phyloP scores from a whole-genome alignment of 2,329 filamentous ascomycete genomes.

The Cytospora schulzeri region DNA sequence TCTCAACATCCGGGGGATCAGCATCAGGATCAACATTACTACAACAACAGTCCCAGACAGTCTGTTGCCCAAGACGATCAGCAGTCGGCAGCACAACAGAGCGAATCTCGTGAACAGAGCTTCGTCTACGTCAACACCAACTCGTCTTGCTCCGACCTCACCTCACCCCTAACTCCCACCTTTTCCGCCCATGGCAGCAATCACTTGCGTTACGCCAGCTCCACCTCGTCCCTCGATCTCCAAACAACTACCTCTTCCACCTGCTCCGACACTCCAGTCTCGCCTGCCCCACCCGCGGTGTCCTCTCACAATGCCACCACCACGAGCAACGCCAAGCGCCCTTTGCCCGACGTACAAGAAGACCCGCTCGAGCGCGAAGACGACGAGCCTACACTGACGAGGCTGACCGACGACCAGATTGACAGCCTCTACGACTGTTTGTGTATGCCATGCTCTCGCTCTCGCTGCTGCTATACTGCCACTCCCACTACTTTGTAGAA shows the following conservation, averaged over 20 bases:
- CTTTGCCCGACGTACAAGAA: constrained; percentile 81
- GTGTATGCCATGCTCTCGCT: constrained; percentile 62
- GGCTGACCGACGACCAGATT: constrained; percentile 49
- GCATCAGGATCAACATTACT: not conserved
- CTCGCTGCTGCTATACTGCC: not conserved
- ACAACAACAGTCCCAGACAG: not conserved
- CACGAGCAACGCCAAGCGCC: constrained; percentile 58
- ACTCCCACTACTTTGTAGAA: not conserved
- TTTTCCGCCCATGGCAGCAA: constrained; percentile 57
- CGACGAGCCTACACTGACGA: constrained; percentile 45
- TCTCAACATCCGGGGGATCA: constrained; percentile 1
- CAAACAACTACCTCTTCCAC: constrained; percentile 41
- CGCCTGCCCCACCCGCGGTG: constrained; percentile 49
- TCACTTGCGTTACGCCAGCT: constrained; percentile 65
- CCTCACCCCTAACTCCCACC: constrained; percentile 71
- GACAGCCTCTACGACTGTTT: constrained; percentile 65
- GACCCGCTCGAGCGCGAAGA: constrained; percentile 74
- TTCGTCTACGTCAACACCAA: constrained; percentile 47
- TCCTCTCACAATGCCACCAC: constrained; percentile 35
- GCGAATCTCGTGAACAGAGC: constrained; percentile 14
- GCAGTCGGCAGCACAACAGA: constrained; percentile 1
- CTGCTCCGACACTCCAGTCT: constrained; percentile 55
- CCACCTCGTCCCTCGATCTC: constrained; percentile 75
- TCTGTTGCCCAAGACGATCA: constrained; percentile 5
- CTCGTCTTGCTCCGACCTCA: constrained; percentile 66